phyloP scores from a whole-genome alignment of 257 asterid genomes.

The Nyctanthes arbortristis region DNA sequence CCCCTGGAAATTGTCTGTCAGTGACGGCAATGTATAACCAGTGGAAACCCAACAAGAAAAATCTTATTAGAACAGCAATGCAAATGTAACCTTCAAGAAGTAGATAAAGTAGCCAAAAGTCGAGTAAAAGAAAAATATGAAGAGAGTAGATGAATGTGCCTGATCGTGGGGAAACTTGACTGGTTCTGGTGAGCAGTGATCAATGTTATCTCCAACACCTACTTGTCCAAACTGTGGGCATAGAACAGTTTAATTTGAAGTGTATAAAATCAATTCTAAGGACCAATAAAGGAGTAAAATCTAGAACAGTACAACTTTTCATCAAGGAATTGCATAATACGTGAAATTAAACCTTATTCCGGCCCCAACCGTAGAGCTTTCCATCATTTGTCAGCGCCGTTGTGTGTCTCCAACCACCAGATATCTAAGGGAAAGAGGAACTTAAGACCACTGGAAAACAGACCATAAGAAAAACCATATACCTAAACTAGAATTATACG shows the following conservation, averaged over 20 bases:
- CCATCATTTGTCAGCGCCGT: slow-evolving; percentile 88
- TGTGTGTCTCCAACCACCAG: slow-evolving; percentile 99
- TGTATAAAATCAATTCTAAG: slow-evolving; percentile 21
- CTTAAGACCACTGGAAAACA: no score
- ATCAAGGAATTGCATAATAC: neutral
- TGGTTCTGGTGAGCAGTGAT: slow-evolving; percentile 84
- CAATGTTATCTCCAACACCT: slow-evolving; percentile 84
- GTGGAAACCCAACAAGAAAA: slow-evolving; percentile 4
- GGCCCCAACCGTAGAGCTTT: slow-evolving; percentile 93
- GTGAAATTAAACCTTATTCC: slow-evolving; percentile 71
- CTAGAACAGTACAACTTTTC: neutral
- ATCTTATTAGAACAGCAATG: neutral
- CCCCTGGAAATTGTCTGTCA: slow-evolving; percentile 91
- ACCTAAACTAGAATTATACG: neutral
- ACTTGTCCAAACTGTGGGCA: slow-evolving; percentile 96
- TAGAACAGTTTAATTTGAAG: slow-evolving; percentile 19
- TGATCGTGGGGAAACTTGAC: slow-evolving; percentile 73
- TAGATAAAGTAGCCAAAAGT: neutral
- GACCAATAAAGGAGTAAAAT: slow-evolving; percentile 1
- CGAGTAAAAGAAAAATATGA: neutral
- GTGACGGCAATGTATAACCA: slow-evolving; percentile 90
- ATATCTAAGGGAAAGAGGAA: slow-evolving; percentile 47
- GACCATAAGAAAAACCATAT: neutral
- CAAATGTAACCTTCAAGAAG: neutral
- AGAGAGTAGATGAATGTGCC: slow-evolving; percentile 44